Percentiles rank a stretch among this genome's conserved stretches.
phyloP scores from a whole-genome alignment of 495 filamentous ascomycete genomes.

The Glarea lozoyensis region DNA sequence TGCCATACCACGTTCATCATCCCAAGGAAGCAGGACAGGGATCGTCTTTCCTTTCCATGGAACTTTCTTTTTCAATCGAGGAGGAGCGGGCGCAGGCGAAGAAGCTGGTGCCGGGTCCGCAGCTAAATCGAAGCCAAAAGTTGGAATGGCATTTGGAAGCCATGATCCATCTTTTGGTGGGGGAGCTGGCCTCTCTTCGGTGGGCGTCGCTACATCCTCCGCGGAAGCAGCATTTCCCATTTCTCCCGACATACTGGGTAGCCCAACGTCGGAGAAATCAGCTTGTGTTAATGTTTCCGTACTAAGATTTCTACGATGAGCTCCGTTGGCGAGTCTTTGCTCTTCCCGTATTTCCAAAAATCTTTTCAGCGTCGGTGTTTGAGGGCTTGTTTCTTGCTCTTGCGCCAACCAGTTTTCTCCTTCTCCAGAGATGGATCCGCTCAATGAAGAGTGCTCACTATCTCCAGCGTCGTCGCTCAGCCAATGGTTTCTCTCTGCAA shows the following conservation, averaged over 20 bases:
- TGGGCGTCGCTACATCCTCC: constrained; percentile 22
- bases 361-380: constrained; percentile 20
- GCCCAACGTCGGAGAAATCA: constrained; percentile 40
- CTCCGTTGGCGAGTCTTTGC: background rate
- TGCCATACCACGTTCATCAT: constrained; percentile 55
- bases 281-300: constrained; percentile 58
- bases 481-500: constrained; percentile 60
- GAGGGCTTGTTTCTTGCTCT: constrained; percentile 14
- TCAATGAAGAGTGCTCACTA: constrained; percentile 54
- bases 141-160: constrained; percentile 9
- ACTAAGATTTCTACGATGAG: constrained; percentile 40
- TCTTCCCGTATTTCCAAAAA: constrained; percentile 12
- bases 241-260: constrained; percentile 24
- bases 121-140: background rate
- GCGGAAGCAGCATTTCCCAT: constrained; percentile 31
- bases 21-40: constrained; percentile 58
- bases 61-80: constrained; percentile 42
- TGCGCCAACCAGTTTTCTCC: constrained; percentile 11
- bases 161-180: constrained; percentile 25
- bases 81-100: constrained; percentile 24
- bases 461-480: constrained; percentile 64
- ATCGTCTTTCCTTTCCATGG: constrained; percentile 70
- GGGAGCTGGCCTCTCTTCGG: constrained; percentile 34
- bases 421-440: constrained; percentile 38
- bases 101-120: constrained; percentile 1